phyloP scores from a whole-genome alignment of 768 basidiomycete genomes.

The Hypholoma fasciculare region DNA sequence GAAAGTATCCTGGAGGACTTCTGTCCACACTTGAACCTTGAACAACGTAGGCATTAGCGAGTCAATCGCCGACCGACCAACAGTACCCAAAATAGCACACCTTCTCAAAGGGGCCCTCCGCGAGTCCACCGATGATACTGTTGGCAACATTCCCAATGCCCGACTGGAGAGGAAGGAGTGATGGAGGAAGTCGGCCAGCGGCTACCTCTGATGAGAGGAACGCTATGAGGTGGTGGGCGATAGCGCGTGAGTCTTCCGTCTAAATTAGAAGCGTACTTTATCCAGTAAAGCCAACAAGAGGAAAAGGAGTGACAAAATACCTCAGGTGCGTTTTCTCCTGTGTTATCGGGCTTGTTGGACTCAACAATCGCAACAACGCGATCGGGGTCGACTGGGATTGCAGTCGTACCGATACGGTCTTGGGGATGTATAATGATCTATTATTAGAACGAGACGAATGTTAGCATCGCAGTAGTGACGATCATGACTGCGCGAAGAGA shows the following conservation, averaged over 20 bases:
- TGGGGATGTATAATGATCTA: slow-evolving; percentile 43
- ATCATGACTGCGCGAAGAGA: neutral
- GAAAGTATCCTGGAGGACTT: slow-evolving; percentile 49
- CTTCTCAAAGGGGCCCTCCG: slow-evolving; percentile 47
- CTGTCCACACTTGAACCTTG: slow-evolving; percentile 43
- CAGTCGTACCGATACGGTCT: slow-evolving; percentile 44
- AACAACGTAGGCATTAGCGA: neutral
- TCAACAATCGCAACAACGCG: slow-evolving; percentile 47
- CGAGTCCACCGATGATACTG: slow-evolving; percentile 48
- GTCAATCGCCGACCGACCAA: neutral
- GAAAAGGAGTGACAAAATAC: slow-evolving; percentile 16
- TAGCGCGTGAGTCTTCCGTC: slow-evolving; percentile 41
- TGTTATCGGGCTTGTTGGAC: slow-evolving; percentile 42
- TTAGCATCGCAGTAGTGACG: neutral
- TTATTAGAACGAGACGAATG: neutral
- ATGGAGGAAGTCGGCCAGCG: slow-evolving; percentile 40
- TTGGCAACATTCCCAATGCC: slow-evolving; percentile 53
- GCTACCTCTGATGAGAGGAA: slow-evolving; percentile 43
- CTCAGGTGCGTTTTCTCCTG: slow-evolving; percentile 44
- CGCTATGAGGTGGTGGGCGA: slow-evolving; percentile 44
- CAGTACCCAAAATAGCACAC: slow-evolving; percentile 16
- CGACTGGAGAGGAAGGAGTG: slow-evolving; percentile 44
- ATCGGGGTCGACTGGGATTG: slow-evolving; percentile 49
- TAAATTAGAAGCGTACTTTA: slow-evolving; percentile 9
- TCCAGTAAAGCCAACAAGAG: neutral